These are phyloP conservation scores for Rhodamnia rubescens DNA, from an alignment of 345 rosid species.

Conservation along the genomic window DNA sequence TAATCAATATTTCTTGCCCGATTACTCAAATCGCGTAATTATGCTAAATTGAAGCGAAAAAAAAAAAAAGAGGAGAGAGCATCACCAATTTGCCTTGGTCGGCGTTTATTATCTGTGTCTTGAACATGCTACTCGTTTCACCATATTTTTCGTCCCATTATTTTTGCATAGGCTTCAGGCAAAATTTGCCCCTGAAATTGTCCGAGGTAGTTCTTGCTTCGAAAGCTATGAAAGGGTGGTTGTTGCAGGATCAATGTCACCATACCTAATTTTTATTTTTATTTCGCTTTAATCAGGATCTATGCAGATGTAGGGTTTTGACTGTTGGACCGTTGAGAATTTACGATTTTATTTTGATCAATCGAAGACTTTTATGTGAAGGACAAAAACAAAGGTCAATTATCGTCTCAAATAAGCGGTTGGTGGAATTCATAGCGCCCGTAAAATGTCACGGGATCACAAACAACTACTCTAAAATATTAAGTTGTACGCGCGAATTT, in stretches of 20 bases:
- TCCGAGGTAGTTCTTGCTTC: not conserved
- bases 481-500: not conserved
- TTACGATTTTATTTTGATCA: not conserved
- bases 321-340: not conserved
- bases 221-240: not conserved
- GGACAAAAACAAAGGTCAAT: not conserved
- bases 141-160: not conserved
- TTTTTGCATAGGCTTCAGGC: not conserved
- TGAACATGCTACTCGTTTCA: not conserved
- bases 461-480: not conserved
- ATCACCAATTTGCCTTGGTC: not conserved
- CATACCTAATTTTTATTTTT: not conserved
- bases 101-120: not conserved
- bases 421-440: not conserved
- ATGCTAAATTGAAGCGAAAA: not conserved
- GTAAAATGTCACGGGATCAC: rapidly evolving
- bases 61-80: not conserved
- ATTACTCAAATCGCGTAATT: not conserved
- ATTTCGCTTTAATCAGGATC: not conserved
- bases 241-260: not conserved
- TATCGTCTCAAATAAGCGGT: not conserved
- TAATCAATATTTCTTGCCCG: not conserved
- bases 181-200: not conserved
- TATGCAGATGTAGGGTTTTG: not conserved
- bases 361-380: not conserved